Conservation (phyloP, 75 land plant genomes). For the Selaginella moellendorffii region DNA sequence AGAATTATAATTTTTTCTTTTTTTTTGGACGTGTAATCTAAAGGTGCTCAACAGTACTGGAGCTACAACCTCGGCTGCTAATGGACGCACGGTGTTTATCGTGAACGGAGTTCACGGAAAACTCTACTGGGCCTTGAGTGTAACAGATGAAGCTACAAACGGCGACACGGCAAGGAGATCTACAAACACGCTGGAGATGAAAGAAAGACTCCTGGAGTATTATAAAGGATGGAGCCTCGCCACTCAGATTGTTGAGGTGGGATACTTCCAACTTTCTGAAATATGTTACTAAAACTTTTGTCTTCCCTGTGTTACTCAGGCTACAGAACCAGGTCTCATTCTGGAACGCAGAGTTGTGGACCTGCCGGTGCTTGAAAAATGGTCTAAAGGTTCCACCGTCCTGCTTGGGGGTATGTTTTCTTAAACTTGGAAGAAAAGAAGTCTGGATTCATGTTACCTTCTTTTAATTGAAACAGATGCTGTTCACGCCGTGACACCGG, state of each 20-base stretch:
- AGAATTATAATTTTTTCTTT: background rate
- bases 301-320: constrained; percentile 16
- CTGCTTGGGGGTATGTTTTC: constrained; percentile 28
- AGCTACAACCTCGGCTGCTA: constrained; percentile 14
- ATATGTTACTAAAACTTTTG: no score
- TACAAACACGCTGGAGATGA: constrained; percentile 20
- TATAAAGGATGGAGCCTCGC: constrained; percentile 34
- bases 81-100: constrained; percentile 30
- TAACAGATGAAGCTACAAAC: constrained; percentile 28
- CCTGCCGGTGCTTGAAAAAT: constrained; percentile 33
- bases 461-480: constrained; percentile 24
- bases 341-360: constrained; percentile 40
- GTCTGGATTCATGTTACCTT: constrained; percentile 1
- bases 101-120: constrained; percentile 30
- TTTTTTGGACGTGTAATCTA: no score
- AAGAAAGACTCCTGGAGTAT: constrained; percentile 27
- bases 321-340: constrained; percentile 33
- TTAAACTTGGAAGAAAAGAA: no score
- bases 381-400: constrained; percentile 26
- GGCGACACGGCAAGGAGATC: constrained; percentile 27
- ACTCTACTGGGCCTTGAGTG: constrained; percentile 34
- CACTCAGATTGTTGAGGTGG: constrained; percentile 19
- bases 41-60: no score
- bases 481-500: constrained; percentile 43
- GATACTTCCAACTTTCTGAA: no score